Base-by-base conservation (phyloP, 192 early-diverging fungal species). In the Gigaspora rosea region DNA sequence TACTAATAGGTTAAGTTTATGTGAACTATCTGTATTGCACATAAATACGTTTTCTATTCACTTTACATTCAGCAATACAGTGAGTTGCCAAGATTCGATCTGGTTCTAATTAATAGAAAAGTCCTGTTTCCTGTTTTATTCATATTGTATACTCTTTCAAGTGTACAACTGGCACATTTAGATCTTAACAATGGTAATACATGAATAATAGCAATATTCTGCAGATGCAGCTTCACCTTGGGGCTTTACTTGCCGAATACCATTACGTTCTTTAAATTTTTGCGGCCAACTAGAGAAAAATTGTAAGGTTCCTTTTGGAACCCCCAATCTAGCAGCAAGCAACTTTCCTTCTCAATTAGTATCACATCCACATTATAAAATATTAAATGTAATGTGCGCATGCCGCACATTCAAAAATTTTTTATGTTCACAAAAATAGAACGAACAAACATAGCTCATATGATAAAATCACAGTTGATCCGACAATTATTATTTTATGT, bases 181-280 rank as follows among this genome's bases (percentile, higher is more conserved):
- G 67, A 22, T 33, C 33, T 15, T 41, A 76, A 56, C 8, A 68
- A 56, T 63, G 51, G 33, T 10, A 64, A n/a, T 50, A 2, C 18
- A 3, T 62, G 9, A 22, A 67, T 41, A 77, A 77, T 68, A 35
- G 15, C 50, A 63, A 18, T 56, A 16, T 48, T 3, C 27, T 33
- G 18, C 15, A 1, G n/a, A 78, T 68, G 33, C 13, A 51, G 33
- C 50, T 78, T 78, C 54, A 12, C 76, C 66, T 1, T 78, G 51
- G 1, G 69, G 51, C 56, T 78, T 78, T 54, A 35, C 1, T 58
- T 54, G 51, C 33, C 73, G 78, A 13, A 85, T 64, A 4, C 79
- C 78, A 70, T 85, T 79, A 33, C 73, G 59, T 36, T 78, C 32
- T 65, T 85, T 85, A 61, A 85, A 85, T 59, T 82, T 85, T 70